Evolutionary conservation across 306 rosid genomes (phyloP).

Genomic region (Malus sieversii): DNA sequence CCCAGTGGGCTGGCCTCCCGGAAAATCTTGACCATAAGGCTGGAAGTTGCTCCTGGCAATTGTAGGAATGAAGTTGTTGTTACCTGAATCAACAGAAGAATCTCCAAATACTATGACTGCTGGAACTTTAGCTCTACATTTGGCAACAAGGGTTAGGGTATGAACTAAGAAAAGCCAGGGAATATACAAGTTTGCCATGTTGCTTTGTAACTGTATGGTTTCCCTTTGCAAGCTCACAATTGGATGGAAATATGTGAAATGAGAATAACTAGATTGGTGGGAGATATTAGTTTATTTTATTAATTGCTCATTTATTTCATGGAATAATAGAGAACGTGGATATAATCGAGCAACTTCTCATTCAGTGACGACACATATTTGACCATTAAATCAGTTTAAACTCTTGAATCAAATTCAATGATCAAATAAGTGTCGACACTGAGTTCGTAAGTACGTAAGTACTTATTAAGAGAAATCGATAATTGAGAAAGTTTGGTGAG

Average conservation of each 20-base stretch:
- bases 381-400: neutral
- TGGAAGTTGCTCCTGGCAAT: conserved; percentile 46
- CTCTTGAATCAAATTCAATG: too few species aligned
- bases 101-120: conserved; percentile 60
- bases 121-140: conserved; percentile 30
- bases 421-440: too few species aligned
- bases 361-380: too few species aligned
- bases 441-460: too few species aligned
- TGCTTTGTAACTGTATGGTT: neutral
- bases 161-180: conserved; percentile 11
- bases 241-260: neutral
- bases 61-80: conserved; percentile 69
- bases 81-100: conserved; percentile 62
- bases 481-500: conserved; percentile 2
- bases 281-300: neutral
- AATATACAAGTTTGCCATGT: conserved; percentile 24
- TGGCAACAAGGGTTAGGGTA: conserved; percentile 1
- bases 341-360: too few species aligned
- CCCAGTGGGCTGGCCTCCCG: conserved; percentile 37
- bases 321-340: neutral
- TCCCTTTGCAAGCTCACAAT: neutral
- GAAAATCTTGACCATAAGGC: conserved; percentile 61
- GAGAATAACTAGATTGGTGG: neutral
- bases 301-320: too few species aligned
- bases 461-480: neutral